phyloP scores from a whole-genome alignment of 306 rosid genomes.

The Vigna radiata region DNA sequence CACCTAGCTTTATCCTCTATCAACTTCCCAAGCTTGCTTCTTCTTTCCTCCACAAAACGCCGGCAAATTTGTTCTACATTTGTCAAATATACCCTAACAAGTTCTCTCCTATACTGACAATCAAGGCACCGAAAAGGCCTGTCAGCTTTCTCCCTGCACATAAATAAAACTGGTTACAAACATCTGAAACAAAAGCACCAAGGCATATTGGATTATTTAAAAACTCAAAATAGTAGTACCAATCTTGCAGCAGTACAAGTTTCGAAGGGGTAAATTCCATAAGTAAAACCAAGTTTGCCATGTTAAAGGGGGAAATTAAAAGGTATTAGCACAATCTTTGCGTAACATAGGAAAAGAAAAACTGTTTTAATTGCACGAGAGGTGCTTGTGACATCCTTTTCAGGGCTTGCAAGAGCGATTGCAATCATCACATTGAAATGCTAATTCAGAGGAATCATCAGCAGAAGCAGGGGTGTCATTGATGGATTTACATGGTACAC shows the following conservation, averaged over 20 bases:
- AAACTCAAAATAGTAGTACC: not conserved
- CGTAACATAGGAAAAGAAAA: too few relatives aligned
- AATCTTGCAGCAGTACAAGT: constrained; percentile 16
- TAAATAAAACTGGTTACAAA: constrained; percentile 40
- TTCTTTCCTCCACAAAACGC: constrained; percentile 96
- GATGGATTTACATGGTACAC: too few relatives aligned
- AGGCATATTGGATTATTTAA: constrained; percentile 10
- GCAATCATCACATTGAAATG: too few relatives aligned
- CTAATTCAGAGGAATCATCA: too few relatives aligned
- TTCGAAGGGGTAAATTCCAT: not conserved
- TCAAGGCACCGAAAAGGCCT: constrained; percentile 99
- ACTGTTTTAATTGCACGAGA: too few relatives aligned
- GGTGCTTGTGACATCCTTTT: too few relatives aligned
- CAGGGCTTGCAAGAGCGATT: too few relatives aligned
- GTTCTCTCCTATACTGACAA: constrained; percentile 99
- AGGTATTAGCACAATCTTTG: too few relatives aligned
- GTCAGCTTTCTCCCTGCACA: constrained; percentile 90
- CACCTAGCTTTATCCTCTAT: constrained; percentile 96
- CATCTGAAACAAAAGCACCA: constrained; percentile 30
- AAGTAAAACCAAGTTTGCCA: too few relatives aligned
- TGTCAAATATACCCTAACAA: constrained; percentile 96
- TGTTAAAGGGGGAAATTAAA: too few relatives aligned
- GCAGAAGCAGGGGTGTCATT: too few relatives aligned
- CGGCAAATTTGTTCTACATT: constrained; percentile 99
- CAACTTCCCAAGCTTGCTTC: constrained; percentile 89